A percentile compares a stretch with the other conserved stretches of the same genome.
Conservation (phyloP, 2,329 filamentous ascomycete species). For the Moelleriella libera region DNA sequence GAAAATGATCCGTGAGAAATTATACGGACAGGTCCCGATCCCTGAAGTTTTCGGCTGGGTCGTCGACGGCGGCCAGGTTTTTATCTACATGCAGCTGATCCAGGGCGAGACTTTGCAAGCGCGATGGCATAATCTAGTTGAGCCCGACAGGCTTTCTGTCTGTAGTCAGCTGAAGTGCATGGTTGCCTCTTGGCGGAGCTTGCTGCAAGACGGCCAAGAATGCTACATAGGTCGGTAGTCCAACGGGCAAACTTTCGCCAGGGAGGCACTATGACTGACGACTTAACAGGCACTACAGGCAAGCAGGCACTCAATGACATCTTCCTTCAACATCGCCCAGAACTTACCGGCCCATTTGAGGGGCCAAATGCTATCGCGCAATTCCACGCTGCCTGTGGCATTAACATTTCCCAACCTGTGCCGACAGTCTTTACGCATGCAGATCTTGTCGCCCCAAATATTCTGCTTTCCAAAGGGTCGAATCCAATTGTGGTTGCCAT, state of each 20-base stretch:
- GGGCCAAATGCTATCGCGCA: conserved; percentile 13
- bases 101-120: conserved; percentile 9
- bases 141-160: conserved; percentile 10
- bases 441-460: conserved; percentile 12
- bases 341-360: conserved; percentile 14
- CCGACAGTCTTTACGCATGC: conserved; percentile 13
- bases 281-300: conserved; percentile 12
- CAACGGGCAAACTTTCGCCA: neutral
- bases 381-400: conserved; percentile 16
- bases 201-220: conserved; percentile 6
- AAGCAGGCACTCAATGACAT: conserved; percentile 17
- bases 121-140: conserved; percentile 7
- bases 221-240: conserved; percentile 8
- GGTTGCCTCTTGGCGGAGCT: conserved; percentile 8
- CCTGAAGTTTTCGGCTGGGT: conserved; percentile 21
- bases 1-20: conserved; percentile 11
- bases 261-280: conserved; percentile 7
- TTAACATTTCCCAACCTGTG: conserved; percentile 11
- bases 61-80: conserved; percentile 8
- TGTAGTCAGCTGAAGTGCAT: conserved; percentile 15
- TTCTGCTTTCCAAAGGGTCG: conserved; percentile 8
- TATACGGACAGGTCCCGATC: conserved; percentile 10
- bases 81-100: conserved; percentile 13
- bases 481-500: conserved; percentile 9
- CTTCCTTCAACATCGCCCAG: conserved; percentile 9